A percentile compares a stretch with the other conserved stretches of the same genome.
Conservation (phyloP, 495 filamentous ascomycete genomes). For the Aspergillus sclerotioniger region DNA sequence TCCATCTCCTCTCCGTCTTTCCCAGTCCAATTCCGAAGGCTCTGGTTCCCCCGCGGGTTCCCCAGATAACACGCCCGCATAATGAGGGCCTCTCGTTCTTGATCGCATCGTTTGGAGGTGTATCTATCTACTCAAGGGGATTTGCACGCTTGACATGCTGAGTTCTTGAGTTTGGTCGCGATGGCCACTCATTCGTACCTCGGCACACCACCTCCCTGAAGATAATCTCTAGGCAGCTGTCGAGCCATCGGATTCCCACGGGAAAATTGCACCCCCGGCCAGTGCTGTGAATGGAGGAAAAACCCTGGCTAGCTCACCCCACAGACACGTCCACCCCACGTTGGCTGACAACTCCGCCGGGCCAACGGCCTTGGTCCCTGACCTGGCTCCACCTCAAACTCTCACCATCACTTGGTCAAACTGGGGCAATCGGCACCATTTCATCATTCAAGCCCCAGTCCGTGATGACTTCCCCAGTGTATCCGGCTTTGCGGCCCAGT, state of each 20-base stretch:
- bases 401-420: neutral
- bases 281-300: constrained; percentile 22
- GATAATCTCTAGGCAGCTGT: too few relatives aligned
- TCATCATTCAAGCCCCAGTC: neutral
- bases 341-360: neutral
- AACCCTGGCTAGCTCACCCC: constrained; percentile 5
- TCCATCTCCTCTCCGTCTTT: too few relatives aligned
- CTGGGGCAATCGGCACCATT: neutral
- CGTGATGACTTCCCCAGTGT: neutral
- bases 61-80: too few relatives aligned
- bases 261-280: constrained; percentile 12
- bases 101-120: too few relatives aligned
- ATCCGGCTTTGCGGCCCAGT: neutral
- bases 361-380: neutral
- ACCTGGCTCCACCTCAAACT: neutral
- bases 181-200: too few relatives aligned
- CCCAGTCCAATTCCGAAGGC: too few relatives aligned
- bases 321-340: neutral
- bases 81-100: too few relatives aligned
- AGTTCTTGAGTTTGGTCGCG: too few relatives aligned
- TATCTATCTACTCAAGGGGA: too few relatives aligned
- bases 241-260: neutral
- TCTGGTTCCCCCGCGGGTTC: too few relatives aligned
- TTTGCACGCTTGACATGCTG: too few relatives aligned
- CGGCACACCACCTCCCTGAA: too few relatives aligned